These are phyloP conservation scores for Lasiosphaeris hirsuta DNA, from an alignment of 495 filamentous ascomycete species.

Conservation along the genomic window DNA sequence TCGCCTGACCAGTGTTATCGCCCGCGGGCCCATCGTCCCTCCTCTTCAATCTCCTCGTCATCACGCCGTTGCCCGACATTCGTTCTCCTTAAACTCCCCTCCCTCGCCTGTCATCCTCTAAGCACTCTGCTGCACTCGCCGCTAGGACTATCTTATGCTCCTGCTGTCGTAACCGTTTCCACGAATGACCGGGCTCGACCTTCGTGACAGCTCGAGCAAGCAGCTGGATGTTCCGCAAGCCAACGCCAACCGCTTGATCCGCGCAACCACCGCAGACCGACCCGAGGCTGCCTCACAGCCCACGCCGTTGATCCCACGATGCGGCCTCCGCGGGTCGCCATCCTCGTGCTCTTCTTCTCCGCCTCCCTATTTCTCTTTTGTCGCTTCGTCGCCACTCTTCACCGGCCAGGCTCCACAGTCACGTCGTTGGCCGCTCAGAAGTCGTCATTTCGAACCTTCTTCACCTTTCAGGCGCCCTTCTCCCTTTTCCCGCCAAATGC, in stretches of 20 bases:
- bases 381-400: slow-evolving; percentile 38
- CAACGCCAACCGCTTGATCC: slow-evolving; percentile 8
- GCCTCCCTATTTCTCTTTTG: slow-evolving; percentile 47
- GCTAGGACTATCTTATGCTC: neutral
- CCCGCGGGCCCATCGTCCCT: slow-evolving; percentile 1
- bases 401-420: slow-evolving; percentile 24
- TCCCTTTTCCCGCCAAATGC: slow-evolving; percentile 92
- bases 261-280: neutral
- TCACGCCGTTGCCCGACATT: slow-evolving; percentile 9
- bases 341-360: slow-evolving; percentile 44
- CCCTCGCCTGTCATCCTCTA: neutral
- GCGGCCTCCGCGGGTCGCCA: slow-evolving; percentile 45
- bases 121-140: neutral
- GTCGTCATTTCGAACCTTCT: slow-evolving; percentile 38
- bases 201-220: slow-evolving; percentile 7
- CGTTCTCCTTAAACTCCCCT: neutral
- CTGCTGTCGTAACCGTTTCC: neutral
- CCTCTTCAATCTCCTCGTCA: slow-evolving; percentile 2
- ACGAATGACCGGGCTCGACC: slow-evolving; percentile 4
- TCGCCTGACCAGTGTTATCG: slow-evolving; percentile 13
- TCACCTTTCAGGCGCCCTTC: slow-evolving; percentile 50
- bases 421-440: slow-evolving; percentile 28
- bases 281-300: slow-evolving; percentile 9
- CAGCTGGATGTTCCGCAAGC: slow-evolving; percentile 10
- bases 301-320: slow-evolving; percentile 27